phyloP scores from a whole-genome alignment of 169 alveolate genomes.

The Eimeria acervulina region DNA sequence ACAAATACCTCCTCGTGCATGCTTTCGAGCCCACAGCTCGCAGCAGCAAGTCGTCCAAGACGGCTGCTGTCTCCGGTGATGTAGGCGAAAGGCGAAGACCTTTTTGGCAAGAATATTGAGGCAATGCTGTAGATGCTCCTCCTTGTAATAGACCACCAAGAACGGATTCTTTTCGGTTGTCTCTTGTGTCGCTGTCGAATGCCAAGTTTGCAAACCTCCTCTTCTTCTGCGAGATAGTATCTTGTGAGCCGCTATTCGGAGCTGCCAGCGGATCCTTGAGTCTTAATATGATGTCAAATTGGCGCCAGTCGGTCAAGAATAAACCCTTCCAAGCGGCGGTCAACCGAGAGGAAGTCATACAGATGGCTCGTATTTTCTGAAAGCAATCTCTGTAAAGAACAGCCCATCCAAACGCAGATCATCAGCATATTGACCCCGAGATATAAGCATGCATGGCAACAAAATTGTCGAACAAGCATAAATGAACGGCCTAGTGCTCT shows the following conservation, averaged over 20 bases:
- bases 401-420: not conserved
- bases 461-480: not conserved
- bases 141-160: slow-evolving; percentile 27
- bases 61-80: slow-evolving; percentile 64
- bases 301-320: slow-evolving; percentile 68
- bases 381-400: slow-evolving; percentile 59
- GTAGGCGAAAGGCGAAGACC: slow-evolving; percentile 34
- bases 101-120: not conserved
- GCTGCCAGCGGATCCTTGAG: slow-evolving; percentile 63
- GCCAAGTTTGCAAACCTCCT: slow-evolving; percentile 66
- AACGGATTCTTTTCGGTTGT: not conserved
- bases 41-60: slow-evolving; percentile 57
- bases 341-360: slow-evolving; percentile 60
- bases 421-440: not conserved
- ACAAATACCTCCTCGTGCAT: slow-evolving; percentile 55
- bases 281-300: slow-evolving; percentile 39
- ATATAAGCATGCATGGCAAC: not conserved
- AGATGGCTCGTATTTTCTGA: not conserved
- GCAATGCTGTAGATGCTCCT: not conserved
- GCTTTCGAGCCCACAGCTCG: slow-evolving; percentile 72
- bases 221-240: slow-evolving; percentile 31
- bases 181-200: slow-evolving; percentile 2
- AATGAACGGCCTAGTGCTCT: not conserved
- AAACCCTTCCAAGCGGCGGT: slow-evolving; percentile 34
- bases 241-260: not conserved